A percentile compares a stretch with the other conserved stretches of the same genome.
phyloP scores from a whole-genome alignment of 1,284 basidiomycete species.

The Malassezia globosa region DNA sequence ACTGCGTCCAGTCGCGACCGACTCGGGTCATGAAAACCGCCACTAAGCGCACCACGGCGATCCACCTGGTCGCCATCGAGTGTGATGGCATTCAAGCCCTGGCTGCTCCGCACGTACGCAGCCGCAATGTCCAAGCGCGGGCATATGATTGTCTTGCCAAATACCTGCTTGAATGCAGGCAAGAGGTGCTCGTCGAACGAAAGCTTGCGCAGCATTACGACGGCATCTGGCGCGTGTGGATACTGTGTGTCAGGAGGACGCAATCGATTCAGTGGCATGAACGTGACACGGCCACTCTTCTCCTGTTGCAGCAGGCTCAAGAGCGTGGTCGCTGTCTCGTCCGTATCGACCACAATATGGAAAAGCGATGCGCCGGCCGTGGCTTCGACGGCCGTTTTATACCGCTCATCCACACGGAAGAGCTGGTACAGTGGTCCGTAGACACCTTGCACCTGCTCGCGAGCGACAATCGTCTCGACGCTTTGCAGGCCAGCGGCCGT shows the following conservation, averaged over 20 bases:
- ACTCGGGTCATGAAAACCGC: slow-evolving; percentile 86
- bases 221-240: slow-evolving; percentile 68
- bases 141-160: slow-evolving; percentile 92
- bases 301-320: slow-evolving; percentile 86
- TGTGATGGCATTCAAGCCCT: slow-evolving; percentile 78
- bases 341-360: slow-evolving; percentile 92
- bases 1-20: slow-evolving; percentile 80
- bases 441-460: slow-evolving; percentile 62
- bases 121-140: slow-evolving; percentile 81
- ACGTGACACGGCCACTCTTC: slow-evolving; percentile 84
- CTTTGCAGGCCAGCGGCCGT: slow-evolving; percentile 75
- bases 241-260: slow-evolving; percentile 58
- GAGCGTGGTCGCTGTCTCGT: slow-evolving; percentile 75
- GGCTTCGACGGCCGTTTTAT: slow-evolving; percentile 83
- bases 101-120: slow-evolving; percentile 81
- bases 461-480: slow-evolving; percentile 67
- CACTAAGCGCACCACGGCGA: slow-evolving; percentile 85
- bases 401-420: slow-evolving; percentile 82
- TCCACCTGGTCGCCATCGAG: slow-evolving; percentile 96
- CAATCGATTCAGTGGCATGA: slow-evolving; percentile 96
- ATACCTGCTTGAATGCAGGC: slow-evolving; percentile 93
- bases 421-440: slow-evolving; percentile 88
- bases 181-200: slow-evolving; percentile 61
- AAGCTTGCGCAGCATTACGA: slow-evolving; percentile 66
- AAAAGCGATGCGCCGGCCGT: slow-evolving; percentile 92